Percentiles rank a stretch among this genome's conserved stretches.
Evolutionary conservation across 306 rosid genomes (phyloP).

Genomic region (Mimosa bimucronata): DNA sequence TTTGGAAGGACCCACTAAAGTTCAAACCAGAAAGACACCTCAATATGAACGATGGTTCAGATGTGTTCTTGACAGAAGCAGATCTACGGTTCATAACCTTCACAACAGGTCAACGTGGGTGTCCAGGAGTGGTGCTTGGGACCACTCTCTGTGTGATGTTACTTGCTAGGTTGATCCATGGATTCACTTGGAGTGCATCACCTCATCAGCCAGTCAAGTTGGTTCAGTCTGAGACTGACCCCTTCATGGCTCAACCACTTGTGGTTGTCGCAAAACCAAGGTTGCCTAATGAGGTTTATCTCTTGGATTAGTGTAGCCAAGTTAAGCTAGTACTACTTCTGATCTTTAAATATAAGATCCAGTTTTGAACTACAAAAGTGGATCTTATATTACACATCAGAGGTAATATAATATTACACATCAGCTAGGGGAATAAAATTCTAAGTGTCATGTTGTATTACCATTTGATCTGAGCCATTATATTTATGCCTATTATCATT

Average conservation of each 20-base stretch:
- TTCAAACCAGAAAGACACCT: conserved; percentile 50
- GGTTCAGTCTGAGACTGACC: neutral
- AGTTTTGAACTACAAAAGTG: no score
- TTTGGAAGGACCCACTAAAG: conserved; percentile 42
- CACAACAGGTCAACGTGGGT: conserved; percentile 49
- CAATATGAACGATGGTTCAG: neutral
- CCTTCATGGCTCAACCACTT: conserved; percentile 23
- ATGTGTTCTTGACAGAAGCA: conserved; percentile 26
- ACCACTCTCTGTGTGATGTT: conserved; percentile 46
- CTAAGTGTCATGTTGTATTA: neutral
- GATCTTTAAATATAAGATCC: no score
- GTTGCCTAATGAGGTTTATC: conserved; percentile 11
- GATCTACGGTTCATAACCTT: conserved; percentile 42
- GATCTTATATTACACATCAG: no score
- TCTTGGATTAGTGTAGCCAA: neutral
- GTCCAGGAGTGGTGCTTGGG: conserved; percentile 47
- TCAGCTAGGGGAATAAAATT: neutral
- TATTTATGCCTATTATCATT: no score
- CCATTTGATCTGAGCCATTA: no score
- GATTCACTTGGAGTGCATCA: conserved; percentile 48
- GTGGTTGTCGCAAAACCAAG: conserved; percentile 25
- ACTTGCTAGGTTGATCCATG: conserved; percentile 44
- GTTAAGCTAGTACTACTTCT: neutral
- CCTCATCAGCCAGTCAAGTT: conserved; percentile 25
- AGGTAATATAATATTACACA: neutral